Evolutionary conservation across 2,329 filamentous ascomycete genomes (phyloP).

Genomic region (Calonectria pseudoturangicola): DNA sequence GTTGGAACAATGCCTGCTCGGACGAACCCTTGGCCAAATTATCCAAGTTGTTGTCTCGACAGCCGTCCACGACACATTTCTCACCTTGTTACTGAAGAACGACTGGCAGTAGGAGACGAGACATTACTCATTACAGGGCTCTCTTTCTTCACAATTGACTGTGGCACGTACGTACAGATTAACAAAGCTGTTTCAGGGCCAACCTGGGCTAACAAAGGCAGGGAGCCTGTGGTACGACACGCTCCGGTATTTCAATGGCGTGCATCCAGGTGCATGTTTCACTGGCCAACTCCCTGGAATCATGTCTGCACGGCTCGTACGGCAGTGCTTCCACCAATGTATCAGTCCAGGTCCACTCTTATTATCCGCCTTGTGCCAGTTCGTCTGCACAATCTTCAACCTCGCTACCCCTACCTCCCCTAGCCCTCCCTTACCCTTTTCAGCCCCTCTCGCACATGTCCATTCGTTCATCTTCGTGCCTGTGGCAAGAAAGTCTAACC

Average conservation of each 20-base stretch:
- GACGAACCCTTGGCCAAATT: constrained; percentile 28
- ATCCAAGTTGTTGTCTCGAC: constrained; percentile 17
- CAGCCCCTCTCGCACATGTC: constrained; percentile 2
- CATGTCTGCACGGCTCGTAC: constrained; percentile 24
- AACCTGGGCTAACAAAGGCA: constrained; percentile 45
- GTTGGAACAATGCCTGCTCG: constrained; percentile 38
- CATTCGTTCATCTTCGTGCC: constrained; percentile 11
- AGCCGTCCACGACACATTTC: constrained; percentile 25
- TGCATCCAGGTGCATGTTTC: constrained; percentile 46
- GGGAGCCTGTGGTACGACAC: constrained; percentile 39
- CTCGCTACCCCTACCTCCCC: constrained; percentile 9
- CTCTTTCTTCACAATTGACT: background rate
- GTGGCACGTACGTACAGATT: constrained; percentile 1
- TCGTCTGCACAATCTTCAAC: constrained; percentile 3
- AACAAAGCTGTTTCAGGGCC: constrained; percentile 46
- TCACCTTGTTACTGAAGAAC: background rate
- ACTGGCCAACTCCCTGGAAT: constrained; percentile 36
- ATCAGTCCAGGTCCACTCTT: background rate
- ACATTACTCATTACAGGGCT: background rate
- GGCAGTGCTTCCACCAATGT: constrained; percentile 6
- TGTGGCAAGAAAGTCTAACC: constrained; percentile 15
- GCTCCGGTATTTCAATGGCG: constrained; percentile 44
- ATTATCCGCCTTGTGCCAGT: constrained; percentile 1
- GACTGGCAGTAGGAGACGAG: constrained; percentile 1
- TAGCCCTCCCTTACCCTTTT: constrained; percentile 25